Conservation (phyloP, 176 grass and related monocot genomes). For the Avena sativa region DNA sequence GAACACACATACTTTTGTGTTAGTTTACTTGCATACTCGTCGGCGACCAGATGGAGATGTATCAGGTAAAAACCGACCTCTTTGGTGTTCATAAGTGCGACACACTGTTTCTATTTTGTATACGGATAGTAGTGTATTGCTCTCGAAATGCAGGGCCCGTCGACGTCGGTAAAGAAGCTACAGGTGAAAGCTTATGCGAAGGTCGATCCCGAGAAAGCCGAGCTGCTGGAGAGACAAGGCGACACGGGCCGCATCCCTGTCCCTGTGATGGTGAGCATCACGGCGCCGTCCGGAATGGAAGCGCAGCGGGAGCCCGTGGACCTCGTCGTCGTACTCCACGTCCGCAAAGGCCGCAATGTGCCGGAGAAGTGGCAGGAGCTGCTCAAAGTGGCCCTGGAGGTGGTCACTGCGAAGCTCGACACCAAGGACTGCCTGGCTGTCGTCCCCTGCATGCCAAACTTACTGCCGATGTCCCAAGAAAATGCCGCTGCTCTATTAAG, state of each 20-base stretch:
- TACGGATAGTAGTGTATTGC: neutral
- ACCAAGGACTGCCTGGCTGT: neutral
- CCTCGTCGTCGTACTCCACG: neutral
- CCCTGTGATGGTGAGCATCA: conserved; percentile 26
- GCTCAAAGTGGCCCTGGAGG: neutral
- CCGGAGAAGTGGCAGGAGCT: neutral
- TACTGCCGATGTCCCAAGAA: too few species aligned
- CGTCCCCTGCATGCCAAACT: neutral
- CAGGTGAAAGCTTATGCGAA: conserved; percentile 8
- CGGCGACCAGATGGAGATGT: neutral
- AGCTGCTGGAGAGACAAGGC: neutral
- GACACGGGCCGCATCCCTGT: too few species aligned
- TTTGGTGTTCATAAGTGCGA: too few species aligned
- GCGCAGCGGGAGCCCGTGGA: neutral
- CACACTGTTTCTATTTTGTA: neutral
- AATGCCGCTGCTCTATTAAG: too few species aligned
- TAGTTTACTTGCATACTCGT: neutral
- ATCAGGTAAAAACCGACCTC: neutral
- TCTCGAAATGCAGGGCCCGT: neutral
- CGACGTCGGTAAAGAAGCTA: neutral
- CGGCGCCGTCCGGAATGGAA: neutral
- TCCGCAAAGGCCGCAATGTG: neutral
- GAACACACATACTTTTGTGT: neutral
- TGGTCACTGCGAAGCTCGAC: neutral
- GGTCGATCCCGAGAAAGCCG: neutral